Evolutionary conservation across 2,329 filamentous ascomycete genomes (phyloP).

Genomic region (Magnaporthales sp.): DNA sequence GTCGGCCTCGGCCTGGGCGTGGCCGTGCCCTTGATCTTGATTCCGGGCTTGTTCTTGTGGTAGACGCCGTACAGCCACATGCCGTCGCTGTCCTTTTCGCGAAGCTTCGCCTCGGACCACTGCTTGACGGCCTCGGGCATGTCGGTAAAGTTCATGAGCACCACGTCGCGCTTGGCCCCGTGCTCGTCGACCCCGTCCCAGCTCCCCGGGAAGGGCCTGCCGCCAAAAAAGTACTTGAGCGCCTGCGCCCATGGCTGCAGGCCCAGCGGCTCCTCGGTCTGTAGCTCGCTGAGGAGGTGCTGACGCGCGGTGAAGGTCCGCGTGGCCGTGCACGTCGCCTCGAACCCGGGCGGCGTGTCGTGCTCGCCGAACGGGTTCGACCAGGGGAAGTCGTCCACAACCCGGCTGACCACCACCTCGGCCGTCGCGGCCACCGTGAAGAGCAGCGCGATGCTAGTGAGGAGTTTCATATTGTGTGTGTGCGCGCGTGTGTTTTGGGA

Average conservation of each 20-base stretch:
- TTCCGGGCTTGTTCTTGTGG: slow-evolving; percentile 26
- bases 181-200: slow-evolving; percentile 46
- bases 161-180: slow-evolving; percentile 35
- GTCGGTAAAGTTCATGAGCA: slow-evolving; percentile 35
- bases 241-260: slow-evolving; percentile 29
- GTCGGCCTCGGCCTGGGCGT: slow-evolving; percentile 17
- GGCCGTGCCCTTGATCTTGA: slow-evolving; percentile 28
- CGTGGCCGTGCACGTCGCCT: slow-evolving; percentile 24
- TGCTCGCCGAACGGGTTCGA: slow-evolving; percentile 26
- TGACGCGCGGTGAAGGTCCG: slow-evolving; percentile 28
- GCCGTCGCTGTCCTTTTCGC: slow-evolving; percentile 16
- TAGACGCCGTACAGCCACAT: slow-evolving; percentile 33
- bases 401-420: slow-evolving; percentile 7
- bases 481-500: background rate
- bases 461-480: background rate
- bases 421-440: background rate
- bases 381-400: slow-evolving; percentile 29
- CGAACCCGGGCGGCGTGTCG: slow-evolving; percentile 19
- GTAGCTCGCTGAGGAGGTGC: slow-evolving; percentile 34
- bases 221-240: slow-evolving; percentile 29
- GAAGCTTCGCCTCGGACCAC: slow-evolving; percentile 35
- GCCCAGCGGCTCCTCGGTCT: slow-evolving; percentile 25
- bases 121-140: slow-evolving; percentile 33
- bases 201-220: slow-evolving; percentile 37
- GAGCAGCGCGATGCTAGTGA: slow-evolving; percentile 3